A percentile compares a stretch with the other conserved stretches of the same genome.
phyloP scores from a whole-genome alignment of 2,329 filamentous ascomycete species.

The Calonectria pteridis region DNA sequence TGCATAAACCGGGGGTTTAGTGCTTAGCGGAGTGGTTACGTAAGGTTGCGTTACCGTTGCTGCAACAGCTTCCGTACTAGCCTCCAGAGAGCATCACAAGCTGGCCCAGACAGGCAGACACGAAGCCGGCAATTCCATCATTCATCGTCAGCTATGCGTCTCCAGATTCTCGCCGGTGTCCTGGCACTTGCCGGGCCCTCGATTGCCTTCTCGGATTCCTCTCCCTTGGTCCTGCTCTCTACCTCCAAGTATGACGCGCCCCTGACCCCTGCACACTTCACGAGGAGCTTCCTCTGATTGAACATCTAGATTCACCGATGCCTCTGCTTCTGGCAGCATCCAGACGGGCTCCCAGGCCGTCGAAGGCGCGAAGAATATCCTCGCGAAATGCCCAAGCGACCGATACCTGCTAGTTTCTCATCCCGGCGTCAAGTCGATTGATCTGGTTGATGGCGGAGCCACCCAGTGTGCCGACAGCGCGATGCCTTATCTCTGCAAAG shows the following conservation, averaged over 20 bases:
- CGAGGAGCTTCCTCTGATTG: constrained; percentile 41
- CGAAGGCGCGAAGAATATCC: constrained; percentile 59
- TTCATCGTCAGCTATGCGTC: constrained; percentile 62
- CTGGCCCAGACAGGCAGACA: constrained; percentile 43
- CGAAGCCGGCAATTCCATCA: constrained; percentile 39
- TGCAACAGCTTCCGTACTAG: constrained; percentile 42
- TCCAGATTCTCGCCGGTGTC: constrained; percentile 62
- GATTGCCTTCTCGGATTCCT: constrained; percentile 85
- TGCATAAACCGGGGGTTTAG: constrained; percentile 41
- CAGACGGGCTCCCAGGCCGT: constrained; percentile 62
- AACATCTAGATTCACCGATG: constrained; percentile 50
- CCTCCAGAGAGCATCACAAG: constrained; percentile 37
- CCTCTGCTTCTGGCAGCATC: constrained; percentile 55
- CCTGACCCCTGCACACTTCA: constrained; percentile 18
- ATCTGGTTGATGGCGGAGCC: constrained; percentile 68
- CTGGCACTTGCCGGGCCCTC: constrained; percentile 69
- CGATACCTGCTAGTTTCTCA: constrained; percentile 85
- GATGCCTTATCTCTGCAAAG: constrained; percentile 65
- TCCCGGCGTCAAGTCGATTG: constrained; percentile 77
- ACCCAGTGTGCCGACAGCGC: constrained; percentile 56
- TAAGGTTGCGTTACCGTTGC: constrained; percentile 37
- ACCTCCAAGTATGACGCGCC: constrained; percentile 76
- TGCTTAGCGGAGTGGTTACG: constrained; percentile 40
- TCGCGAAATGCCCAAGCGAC: constrained; percentile 78
- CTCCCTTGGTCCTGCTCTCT: constrained; percentile 90